phyloP scores from a whole-genome alignment of 2,329 filamentous ascomycete species.

The Penicillium vulpinum region DNA sequence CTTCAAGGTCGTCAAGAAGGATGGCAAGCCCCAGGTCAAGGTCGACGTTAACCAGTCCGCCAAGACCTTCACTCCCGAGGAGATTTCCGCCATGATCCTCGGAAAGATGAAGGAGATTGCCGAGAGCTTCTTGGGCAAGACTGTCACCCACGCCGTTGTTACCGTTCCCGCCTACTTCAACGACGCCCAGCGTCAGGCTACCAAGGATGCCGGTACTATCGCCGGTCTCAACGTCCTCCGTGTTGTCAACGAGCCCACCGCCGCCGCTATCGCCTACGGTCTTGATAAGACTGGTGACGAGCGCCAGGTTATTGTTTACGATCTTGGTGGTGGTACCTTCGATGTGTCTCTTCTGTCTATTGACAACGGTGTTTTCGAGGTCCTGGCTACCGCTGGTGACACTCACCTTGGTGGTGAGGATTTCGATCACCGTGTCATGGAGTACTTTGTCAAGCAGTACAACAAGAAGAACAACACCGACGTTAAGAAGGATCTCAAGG shows the following conservation, averaged over 20 bases:
- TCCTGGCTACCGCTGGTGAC: slow-evolving; percentile 91
- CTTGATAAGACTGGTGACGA: slow-evolving; percentile 82
- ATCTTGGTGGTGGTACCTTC: slow-evolving; percentile 91
- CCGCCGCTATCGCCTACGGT: slow-evolving; percentile 91
- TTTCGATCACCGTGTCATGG: slow-evolving; percentile 97
- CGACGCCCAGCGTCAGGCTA: slow-evolving; percentile 94
- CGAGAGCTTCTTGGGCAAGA: slow-evolving; percentile 62
- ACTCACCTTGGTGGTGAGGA: slow-evolving; percentile 98
- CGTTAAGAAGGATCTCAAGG: slow-evolving; percentile 90
- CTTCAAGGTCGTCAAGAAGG: slow-evolving; percentile 88
- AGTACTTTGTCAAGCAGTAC: slow-evolving; percentile 93
- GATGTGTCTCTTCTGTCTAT: slow-evolving; percentile 93
- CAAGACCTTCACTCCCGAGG: slow-evolving; percentile 66
- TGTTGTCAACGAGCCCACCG: slow-evolving; percentile 95
- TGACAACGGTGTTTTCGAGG: slow-evolving; percentile 90
- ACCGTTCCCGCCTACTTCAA: slow-evolving; percentile 98
- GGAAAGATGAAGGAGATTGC: slow-evolving; percentile 68
- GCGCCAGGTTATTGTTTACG: slow-evolving; percentile 88
- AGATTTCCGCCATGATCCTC: slow-evolving; percentile 66
- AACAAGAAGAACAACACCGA: slow-evolving; percentile 98
- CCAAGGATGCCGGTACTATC: slow-evolving; percentile 90
- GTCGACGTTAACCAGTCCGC: slow-evolving; percentile 60
- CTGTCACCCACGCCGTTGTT: slow-evolving; percentile 69
- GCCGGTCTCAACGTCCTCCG: slow-evolving; percentile 92
- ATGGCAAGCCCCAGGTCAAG: slow-evolving; percentile 82